Evolutionary conservation across 2,329 filamentous ascomycete species (phyloP).

Genomic region (Neurospora sp.): DNA sequence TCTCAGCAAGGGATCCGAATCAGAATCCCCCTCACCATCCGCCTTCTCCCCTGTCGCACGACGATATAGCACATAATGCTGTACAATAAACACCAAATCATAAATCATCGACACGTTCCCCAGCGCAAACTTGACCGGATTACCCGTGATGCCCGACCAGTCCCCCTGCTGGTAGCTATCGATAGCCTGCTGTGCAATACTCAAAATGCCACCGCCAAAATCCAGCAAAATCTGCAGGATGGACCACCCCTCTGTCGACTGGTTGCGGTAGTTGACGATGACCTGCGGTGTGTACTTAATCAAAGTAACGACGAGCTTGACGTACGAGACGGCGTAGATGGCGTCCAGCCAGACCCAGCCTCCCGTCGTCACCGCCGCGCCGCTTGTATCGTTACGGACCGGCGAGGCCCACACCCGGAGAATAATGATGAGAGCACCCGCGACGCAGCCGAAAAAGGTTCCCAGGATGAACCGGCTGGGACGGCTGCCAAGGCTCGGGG

Average conservation of each 20-base stretch:
- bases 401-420: constrained; percentile 32
- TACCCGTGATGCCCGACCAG: constrained; percentile 86
- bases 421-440: constrained; percentile 45
- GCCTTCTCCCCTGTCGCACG: constrained; percentile 19
- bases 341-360: constrained; percentile 54
- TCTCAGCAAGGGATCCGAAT: constrained; percentile 23
- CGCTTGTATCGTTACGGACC: constrained; percentile 22
- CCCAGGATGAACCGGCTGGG: constrained; percentile 54
- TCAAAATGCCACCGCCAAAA: constrained; percentile 70
- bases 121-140: constrained; percentile 81
- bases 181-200: constrained; percentile 69
- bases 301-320: constrained; percentile 80
- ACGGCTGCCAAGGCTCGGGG: constrained; percentile 44
- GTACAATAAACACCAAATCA: constrained; percentile 74
- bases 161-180: constrained; percentile 78
- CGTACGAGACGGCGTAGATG: constrained; percentile 65
- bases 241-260: constrained; percentile 80
- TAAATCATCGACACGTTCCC: constrained; percentile 81
- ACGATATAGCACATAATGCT: constrained; percentile 78
- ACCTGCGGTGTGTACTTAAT: constrained; percentile 91
- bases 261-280: constrained; percentile 71
- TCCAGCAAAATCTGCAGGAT: constrained; percentile 81
- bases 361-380: constrained; percentile 27
- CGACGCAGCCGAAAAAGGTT: constrained; percentile 58
- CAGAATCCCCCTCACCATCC: constrained; percentile 11